A percentile compares a stretch with the other conserved stretches of the same genome.
phyloP scores from a whole-genome alignment of 768 basidiomycete genomes.

The Multifurca ochricompacta region DNA sequence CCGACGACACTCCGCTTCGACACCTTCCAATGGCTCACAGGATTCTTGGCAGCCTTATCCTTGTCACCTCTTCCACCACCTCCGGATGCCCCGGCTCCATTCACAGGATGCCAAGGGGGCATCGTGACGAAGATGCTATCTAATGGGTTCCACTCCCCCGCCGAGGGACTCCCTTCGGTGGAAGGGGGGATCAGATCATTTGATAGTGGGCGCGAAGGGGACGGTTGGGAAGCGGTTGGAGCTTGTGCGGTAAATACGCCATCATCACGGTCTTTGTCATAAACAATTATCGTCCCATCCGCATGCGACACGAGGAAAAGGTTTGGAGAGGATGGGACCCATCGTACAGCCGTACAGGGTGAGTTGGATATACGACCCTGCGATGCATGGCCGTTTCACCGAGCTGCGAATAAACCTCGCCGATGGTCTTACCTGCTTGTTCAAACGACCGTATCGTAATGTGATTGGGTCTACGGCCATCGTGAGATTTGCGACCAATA shows the following conservation, averaged over 20 bases:
- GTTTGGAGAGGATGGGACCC: constrained; percentile 75
- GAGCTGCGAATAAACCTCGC: not conserved
- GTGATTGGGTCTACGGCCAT: constrained; percentile 60
- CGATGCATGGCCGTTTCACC: constrained; percentile 14
- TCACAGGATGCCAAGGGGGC: constrained; percentile 78
- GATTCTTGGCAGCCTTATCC: constrained; percentile 72
- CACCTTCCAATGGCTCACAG: constrained; percentile 85
- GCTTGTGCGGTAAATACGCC: constrained; percentile 61
- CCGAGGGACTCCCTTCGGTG: constrained; percentile 25
- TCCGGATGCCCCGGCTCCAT: constrained; percentile 33
- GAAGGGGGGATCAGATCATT: constrained; percentile 24
- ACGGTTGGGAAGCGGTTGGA: constrained; percentile 32
- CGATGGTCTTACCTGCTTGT: constrained; percentile 57
- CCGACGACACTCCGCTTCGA: constrained; percentile 67
- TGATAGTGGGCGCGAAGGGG: constrained; percentile 20
- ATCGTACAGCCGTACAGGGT: constrained; percentile 81
- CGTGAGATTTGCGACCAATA: constrained; percentile 3
- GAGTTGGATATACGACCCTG: constrained; percentile 75
- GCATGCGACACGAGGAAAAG: constrained; percentile 84
- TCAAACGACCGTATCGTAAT: constrained; percentile 76
- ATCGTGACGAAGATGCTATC: constrained; percentile 73
- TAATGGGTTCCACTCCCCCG: constrained; percentile 65
- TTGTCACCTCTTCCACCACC: constrained; percentile 36
- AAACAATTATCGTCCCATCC: constrained; percentile 83
- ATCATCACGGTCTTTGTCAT: constrained; percentile 88